Conservation (phyloP, 805 yeast species). For the Wickerhamiella hasegawae region DNA sequence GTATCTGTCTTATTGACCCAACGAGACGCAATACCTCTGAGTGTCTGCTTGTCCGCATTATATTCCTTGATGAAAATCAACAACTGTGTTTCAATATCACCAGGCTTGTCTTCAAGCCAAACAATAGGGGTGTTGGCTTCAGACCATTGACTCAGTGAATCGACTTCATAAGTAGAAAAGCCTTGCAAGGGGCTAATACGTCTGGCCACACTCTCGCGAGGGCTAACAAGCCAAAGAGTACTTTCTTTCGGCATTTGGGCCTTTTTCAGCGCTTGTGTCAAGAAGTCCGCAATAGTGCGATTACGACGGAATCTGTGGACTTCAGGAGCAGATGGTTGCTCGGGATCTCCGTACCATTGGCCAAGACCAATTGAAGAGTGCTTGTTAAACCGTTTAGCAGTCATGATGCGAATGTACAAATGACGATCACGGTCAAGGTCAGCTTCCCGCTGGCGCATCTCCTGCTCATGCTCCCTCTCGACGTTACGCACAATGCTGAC, state of each 20-base stretch:
- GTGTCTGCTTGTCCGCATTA: slow-evolving; percentile 35
- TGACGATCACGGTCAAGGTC: slow-evolving; percentile 1
- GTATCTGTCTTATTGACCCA: slow-evolving; percentile 22
- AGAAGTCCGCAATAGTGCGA: slow-evolving; percentile 5
- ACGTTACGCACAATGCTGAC: slow-evolving; percentile 45
- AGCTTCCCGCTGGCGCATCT: slow-evolving; percentile 35
- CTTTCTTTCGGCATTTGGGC: slow-evolving; percentile 45
- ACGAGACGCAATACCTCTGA: slow-evolving; percentile 53
- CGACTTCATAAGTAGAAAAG: slow-evolving; percentile 3
- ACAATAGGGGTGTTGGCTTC: slow-evolving; percentile 7
- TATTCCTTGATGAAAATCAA: slow-evolving; percentile 19
- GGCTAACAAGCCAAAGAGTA: slow-evolving; percentile 2
- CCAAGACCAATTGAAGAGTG: slow-evolving; percentile 8
- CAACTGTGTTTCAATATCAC: slow-evolving; percentile 4
- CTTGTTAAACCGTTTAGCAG: slow-evolving; percentile 2
- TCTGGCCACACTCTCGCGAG: neutral
- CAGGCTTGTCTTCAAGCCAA: slow-evolving; percentile 9
- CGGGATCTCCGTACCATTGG: neutral
- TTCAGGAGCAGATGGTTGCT: neutral
- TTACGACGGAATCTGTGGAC: slow-evolving; percentile 8
- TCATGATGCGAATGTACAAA: slow-evolving; percentile 7
- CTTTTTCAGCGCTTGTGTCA: slow-evolving; percentile 37
- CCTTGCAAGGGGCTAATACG: neutral
- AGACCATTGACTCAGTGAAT: slow-evolving; percentile 8
- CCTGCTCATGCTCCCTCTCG: slow-evolving; percentile 35